Conservation (phyloP, 2,329 filamentous ascomycete genomes). For the Colletotrichum aenigma region DNA sequence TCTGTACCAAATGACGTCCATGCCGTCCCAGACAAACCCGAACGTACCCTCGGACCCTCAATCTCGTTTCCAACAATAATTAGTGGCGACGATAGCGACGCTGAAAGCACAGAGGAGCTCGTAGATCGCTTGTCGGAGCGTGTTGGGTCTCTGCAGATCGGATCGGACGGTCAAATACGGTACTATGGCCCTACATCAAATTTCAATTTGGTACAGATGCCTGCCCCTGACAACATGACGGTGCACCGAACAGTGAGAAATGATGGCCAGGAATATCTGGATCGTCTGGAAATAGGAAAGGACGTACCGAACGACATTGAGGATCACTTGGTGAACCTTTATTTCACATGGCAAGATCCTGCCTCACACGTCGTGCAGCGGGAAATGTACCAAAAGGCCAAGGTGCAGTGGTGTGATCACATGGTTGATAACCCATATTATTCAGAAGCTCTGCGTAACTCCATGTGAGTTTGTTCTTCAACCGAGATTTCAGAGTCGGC, state of each 20-base stretch:
- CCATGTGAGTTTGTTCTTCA: conserved; percentile 23
- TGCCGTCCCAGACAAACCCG: background rate
- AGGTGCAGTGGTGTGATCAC: background rate
- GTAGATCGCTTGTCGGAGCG: conserved; percentile 11
- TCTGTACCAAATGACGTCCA: background rate
- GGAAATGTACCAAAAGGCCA: conserved; percentile 23
- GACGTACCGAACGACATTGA: conserved; percentile 11
- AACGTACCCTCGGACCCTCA: background rate
- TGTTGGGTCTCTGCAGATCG: conserved; percentile 16
- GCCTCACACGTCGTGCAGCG: conserved; percentile 26
- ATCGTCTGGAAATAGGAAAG: conserved; percentile 22
- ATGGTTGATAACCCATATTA: conserved; percentile 23
- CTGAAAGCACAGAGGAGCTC: conserved; percentile 14
- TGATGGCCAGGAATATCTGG: conserved; percentile 25
- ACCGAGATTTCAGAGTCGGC: background rate
- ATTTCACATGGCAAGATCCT: conserved; percentile 28
- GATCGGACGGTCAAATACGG: conserved; percentile 21
- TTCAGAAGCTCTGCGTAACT: conserved; percentile 27
- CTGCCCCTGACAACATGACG: conserved; percentile 25
- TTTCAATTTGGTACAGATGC: conserved; percentile 2
- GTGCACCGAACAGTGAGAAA: conserved; percentile 27
- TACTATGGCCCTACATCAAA: conserved; percentile 26
- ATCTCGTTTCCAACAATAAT: background rate
- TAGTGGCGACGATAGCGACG: background rate
- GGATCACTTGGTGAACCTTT: conserved; percentile 21